Evolutionary conservation across 805 yeast genomes (phyloP).

Genomic region (Debaryomyces hansenii): DNA sequence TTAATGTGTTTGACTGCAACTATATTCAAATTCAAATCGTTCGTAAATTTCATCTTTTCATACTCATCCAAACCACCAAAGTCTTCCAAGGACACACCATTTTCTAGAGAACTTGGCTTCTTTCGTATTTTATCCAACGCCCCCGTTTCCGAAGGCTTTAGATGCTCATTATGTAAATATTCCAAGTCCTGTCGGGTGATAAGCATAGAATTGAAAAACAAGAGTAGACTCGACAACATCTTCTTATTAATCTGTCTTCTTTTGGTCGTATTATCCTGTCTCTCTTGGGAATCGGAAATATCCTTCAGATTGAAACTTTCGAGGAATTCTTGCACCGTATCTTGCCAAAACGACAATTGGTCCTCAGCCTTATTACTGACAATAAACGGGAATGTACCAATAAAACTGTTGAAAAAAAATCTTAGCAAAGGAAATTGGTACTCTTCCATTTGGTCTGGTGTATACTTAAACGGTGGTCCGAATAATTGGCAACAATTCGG

Average conservation of each 20-base stretch:
- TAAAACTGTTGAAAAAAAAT: constrained; percentile 61
- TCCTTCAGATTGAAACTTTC: constrained; percentile 74
- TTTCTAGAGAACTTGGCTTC: not conserved
- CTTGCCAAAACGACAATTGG: constrained; percentile 66
- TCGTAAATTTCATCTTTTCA: constrained; percentile 38
- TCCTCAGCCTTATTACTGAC: constrained; percentile 47
- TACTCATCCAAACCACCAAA: constrained; percentile 8
- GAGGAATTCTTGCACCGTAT: constrained; percentile 75
- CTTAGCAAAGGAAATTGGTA: constrained; percentile 65
- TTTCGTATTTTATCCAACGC: constrained; percentile 31
- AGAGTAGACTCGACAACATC: constrained; percentile 58
- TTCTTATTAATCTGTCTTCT: constrained; percentile 65
- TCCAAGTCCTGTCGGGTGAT: constrained; percentile 57
- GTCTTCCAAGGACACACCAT: not conserved
- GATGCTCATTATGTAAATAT: constrained; percentile 40
- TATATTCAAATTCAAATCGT: constrained; percentile 65
- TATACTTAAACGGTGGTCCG: constrained; percentile 72
- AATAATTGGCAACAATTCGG: constrained; percentile 63
- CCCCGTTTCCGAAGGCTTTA: constrained; percentile 37
- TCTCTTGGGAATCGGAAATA: constrained; percentile 70
- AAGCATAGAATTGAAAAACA: constrained; percentile 75
- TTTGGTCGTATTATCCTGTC: constrained; percentile 64
- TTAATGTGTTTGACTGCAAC: constrained; percentile 55
- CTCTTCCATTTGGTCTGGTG: constrained; percentile 18
- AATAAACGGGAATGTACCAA: constrained; percentile 76